Conservation (phyloP, 2,329 filamentous ascomycete genomes). For the Ramichloridium luteum region DNA sequence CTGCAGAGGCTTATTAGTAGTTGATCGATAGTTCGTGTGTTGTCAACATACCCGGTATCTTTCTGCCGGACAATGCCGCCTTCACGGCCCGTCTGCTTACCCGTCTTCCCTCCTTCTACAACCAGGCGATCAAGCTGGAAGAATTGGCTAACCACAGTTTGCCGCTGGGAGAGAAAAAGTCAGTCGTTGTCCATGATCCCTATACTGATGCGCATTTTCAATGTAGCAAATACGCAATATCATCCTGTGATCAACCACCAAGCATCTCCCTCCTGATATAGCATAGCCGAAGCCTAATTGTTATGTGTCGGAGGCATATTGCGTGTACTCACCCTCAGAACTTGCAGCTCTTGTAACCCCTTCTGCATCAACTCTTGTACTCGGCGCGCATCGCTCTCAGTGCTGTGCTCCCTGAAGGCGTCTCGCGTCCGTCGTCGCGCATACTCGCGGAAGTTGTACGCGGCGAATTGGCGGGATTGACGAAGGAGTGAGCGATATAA, state of each 20-base stretch:
- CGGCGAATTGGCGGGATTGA: conserved; percentile 73
- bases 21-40: too few species aligned
- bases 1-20: too few species aligned
- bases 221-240: too few species aligned
- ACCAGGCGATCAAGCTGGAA: conserved; percentile 86
- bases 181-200: conserved; percentile 19
- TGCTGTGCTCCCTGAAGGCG: conserved; percentile 71
- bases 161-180: conserved; percentile 52
- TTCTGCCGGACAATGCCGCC: conserved; percentile 63
- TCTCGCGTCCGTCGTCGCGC: conserved; percentile 81
- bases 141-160: conserved; percentile 90
- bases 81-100: conserved; percentile 56
- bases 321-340: conserved; percentile 65
- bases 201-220: background rate
- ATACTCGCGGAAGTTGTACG: conserved; percentile 98
- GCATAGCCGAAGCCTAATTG: background rate
- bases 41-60: conserved; percentile 69
- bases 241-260: too few species aligned
- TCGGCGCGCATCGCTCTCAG: conserved; percentile 58
- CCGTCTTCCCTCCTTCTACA: conserved; percentile 74
- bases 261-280: background rate
- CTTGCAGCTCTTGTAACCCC: conserved; percentile 73
- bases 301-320: background rate
- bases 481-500: conserved; percentile 78
- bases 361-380: conserved; percentile 84